Percentiles rank a stretch among this genome's conserved stretches.
These are phyloP conservation scores for Aspergillus nanangensis DNA, from an alignment of 495 filamentous ascomycete genomes.

Conservation along the genomic window DNA sequence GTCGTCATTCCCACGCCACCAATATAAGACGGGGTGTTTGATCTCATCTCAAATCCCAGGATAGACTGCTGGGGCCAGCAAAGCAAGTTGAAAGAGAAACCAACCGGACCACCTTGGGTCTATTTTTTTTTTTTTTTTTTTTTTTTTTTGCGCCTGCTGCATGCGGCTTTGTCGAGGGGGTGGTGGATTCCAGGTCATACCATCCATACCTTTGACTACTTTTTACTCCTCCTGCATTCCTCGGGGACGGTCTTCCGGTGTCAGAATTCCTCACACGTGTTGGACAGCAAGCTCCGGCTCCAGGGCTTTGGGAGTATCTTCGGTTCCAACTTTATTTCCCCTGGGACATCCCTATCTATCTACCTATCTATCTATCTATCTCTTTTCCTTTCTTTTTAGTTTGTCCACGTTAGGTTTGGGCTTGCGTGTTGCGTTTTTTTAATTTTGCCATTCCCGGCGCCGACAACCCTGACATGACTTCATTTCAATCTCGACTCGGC, in stretches of 20 bases:
- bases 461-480: neutral
- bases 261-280: neutral
- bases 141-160: neutral
- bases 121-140: neutral
- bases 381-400: too few species aligned
- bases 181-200: too few species aligned
- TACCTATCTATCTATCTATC: too few species aligned
- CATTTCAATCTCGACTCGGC: neutral
- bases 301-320: too few species aligned
- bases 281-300: too few species aligned
- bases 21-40: neutral
- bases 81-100: too few species aligned
- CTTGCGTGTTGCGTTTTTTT: too few species aligned
- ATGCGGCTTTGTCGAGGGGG: neutral
- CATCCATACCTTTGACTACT: too few species aligned
- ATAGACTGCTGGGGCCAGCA: neutral
- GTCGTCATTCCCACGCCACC: neutral
- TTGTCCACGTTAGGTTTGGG: too few species aligned
- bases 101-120: neutral
- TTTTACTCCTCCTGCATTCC: neutral
- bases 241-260: neutral
- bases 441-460: too few species aligned
- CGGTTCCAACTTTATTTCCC: too few species aligned
- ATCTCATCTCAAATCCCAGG: neutral
- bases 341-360: too few species aligned